phyloP scores from a whole-genome alignment of 139 green algal genomes.

The Tetraselmis striata region DNA sequence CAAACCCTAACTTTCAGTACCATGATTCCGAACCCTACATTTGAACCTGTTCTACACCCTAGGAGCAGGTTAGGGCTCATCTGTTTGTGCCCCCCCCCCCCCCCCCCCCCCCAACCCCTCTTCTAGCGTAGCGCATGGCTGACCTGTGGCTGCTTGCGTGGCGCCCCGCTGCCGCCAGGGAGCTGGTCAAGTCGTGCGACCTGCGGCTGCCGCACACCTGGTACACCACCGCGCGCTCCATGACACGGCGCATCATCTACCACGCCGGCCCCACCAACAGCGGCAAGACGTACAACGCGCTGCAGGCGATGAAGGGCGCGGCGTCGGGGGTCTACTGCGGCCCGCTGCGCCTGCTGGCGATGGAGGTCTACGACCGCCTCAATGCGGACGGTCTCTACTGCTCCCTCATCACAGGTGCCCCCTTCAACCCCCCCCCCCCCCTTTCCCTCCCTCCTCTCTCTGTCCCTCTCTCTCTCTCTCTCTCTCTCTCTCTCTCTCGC shows the following conservation, averaged over 20 bases:
- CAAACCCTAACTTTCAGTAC: neutral
- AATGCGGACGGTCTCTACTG: constrained; percentile 46
- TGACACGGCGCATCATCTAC: constrained; percentile 80
- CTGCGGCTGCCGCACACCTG: constrained; percentile 55
- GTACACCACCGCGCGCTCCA: constrained; percentile 74
- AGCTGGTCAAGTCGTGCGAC: constrained; percentile 35
- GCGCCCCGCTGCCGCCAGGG: too few species aligned
- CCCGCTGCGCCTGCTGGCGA: constrained; percentile 87
- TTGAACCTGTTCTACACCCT: neutral
- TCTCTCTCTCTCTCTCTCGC: too few species aligned
- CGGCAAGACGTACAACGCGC: constrained; percentile 90
- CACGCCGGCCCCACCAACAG: constrained; percentile 93
- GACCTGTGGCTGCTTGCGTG: too few species aligned
- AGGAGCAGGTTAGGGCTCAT: too few species aligned
- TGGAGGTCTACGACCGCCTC: constrained; percentile 70
- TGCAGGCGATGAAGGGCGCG: constrained; percentile 60
- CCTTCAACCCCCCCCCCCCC: neutral
- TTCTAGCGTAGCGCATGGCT: too few species aligned
- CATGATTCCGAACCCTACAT: neutral
- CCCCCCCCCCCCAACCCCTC: too few species aligned
- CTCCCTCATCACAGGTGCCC: constrained; percentile 43
- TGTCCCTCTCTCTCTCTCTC: too few species aligned
- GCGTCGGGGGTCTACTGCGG: constrained; percentile 82
- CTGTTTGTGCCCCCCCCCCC: too few species aligned
- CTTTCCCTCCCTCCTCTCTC: too few species aligned